Conservation (phyloP, 257 asterid species). For the Nicotiana otophora region DNA sequence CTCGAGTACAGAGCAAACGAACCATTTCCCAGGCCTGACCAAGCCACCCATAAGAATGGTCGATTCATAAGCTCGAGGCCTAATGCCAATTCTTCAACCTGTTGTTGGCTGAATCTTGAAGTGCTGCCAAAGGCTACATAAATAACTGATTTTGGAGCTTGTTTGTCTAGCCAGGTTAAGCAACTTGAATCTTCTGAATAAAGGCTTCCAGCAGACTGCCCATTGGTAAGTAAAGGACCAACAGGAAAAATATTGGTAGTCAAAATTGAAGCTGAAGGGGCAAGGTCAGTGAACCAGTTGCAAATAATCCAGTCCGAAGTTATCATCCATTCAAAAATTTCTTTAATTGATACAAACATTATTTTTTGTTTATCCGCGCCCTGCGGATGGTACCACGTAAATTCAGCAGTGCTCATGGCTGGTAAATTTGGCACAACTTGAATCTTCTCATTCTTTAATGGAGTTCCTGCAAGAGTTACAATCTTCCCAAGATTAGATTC, state of each 20-base stretch:
- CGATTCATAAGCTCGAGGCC: constrained; percentile 44
- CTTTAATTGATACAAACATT: constrained; percentile 17
- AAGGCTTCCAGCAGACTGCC: constrained; percentile 32
- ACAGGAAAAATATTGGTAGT: constrained; percentile 35
- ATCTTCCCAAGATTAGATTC: not conserved
- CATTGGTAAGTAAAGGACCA: constrained; percentile 44
- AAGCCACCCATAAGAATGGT: constrained; percentile 55
- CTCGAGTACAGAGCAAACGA: not conserved
- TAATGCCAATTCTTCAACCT: constrained; percentile 37
- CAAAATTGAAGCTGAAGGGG: constrained; percentile 15
- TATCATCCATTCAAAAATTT: not conserved
- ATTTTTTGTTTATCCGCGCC: constrained; percentile 23
- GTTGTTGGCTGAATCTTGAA: constrained; percentile 31
- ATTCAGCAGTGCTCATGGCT: constrained; percentile 28
- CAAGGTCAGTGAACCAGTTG: constrained; percentile 45
- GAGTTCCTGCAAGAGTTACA: constrained; percentile 29
- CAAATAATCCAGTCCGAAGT: constrained; percentile 40
- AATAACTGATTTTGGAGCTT: constrained; percentile 37
- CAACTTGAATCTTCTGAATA: constrained; percentile 44
- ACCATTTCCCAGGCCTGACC: constrained; percentile 30
- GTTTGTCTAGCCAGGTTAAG: constrained; percentile 53
- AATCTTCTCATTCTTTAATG: constrained; percentile 33
- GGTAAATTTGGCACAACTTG: constrained; percentile 31
- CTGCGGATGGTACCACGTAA: constrained; percentile 44
- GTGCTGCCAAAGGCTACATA: constrained; percentile 67